These are phyloP conservation scores for Heliophila coronopifolia DNA, from an alignment of 441 rosid genomes.

Conservation along the genomic window DNA sequence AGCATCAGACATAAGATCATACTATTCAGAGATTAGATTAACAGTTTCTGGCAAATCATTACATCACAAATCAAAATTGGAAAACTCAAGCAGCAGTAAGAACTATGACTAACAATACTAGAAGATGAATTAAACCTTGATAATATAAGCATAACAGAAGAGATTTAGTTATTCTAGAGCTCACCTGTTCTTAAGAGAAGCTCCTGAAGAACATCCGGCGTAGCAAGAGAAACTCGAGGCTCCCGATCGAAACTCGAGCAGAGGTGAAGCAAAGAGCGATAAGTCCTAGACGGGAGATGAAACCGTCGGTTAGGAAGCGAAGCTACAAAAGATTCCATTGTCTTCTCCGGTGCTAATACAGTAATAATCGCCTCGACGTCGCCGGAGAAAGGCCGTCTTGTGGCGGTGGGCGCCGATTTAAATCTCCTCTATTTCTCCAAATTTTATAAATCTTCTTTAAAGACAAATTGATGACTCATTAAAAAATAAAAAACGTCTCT, in stretches of 20 bases:
- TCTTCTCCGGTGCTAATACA: too few relatives aligned
- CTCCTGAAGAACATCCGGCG: slow-evolving; percentile 33
- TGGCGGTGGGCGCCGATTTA: slow-evolving; percentile 13
- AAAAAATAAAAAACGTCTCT: too few relatives aligned
- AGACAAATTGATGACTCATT: too few relatives aligned
- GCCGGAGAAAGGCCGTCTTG: slow-evolving; percentile 15
- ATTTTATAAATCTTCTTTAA: too few relatives aligned
- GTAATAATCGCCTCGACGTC: neutral
- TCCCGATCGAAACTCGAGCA: slow-evolving; percentile 47
- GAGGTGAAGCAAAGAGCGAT: slow-evolving; percentile 40
- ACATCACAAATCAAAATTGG: neutral
- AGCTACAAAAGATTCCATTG: slow-evolving; percentile 13
- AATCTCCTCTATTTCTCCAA: neutral
- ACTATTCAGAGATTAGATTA: neutral
- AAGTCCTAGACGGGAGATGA: slow-evolving; percentile 43
- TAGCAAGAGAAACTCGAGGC: slow-evolving; percentile 36
- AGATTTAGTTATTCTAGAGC: neutral
- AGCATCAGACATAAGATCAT: slow-evolving; percentile 16
- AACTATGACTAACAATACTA: neutral
- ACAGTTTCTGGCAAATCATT: neutral
- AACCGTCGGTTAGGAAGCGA: slow-evolving; percentile 30
- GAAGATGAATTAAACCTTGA: neutral
- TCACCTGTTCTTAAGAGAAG: slow-evolving; percentile 35
- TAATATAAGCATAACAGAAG: neutral
- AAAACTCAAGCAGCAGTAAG: slow-evolving; percentile 3